These are phyloP conservation scores for Tylopilus subfusipes DNA, from an alignment of 768 basidiomycete genomes.

Conservation along the genomic window DNA sequence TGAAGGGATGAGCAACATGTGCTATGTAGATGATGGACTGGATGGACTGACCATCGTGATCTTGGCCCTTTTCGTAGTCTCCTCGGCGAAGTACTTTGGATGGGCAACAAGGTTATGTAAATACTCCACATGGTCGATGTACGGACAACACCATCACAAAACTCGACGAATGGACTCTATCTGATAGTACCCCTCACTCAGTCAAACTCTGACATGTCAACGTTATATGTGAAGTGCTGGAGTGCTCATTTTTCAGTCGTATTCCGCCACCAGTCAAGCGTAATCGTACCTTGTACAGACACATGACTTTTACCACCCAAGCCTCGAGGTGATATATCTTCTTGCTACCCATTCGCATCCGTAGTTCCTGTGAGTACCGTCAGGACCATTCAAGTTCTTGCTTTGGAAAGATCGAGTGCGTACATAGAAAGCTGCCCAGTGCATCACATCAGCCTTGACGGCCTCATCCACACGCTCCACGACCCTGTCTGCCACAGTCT, in stretches of 20 bases:
- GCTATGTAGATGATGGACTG: background rate
- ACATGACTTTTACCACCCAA: slow-evolving; percentile 97
- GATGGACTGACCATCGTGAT: slow-evolving; percentile 25
- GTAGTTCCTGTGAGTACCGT: slow-evolving; percentile 62
- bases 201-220: slow-evolving; percentile 36
- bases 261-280: background rate
- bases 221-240: slow-evolving; percentile 32
- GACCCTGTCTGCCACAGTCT: slow-evolving; percentile 91
- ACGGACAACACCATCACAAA: no score
- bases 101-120: background rate
- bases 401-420: slow-evolving; percentile 26
- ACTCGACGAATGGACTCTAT: background rate
- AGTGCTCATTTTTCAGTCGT: background rate
- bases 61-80: background rate
- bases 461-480: slow-evolving; percentile 86
- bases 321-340: slow-evolving; percentile 98
- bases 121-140: background rate
- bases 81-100: no score
- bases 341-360: slow-evolving; percentile 92
- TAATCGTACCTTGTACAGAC: slow-evolving; percentile 66
- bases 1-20: slow-evolving; percentile 10
- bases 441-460: slow-evolving; percentile 90
- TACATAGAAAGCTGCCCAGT: slow-evolving; percentile 97
- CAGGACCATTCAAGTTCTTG: background rate
- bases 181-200: slow-evolving; percentile 11